These are phyloP conservation scores for Saccharomyces cerevisiae DNA, from an alignment of 805 yeast species.

Conservation along the genomic window DNA sequence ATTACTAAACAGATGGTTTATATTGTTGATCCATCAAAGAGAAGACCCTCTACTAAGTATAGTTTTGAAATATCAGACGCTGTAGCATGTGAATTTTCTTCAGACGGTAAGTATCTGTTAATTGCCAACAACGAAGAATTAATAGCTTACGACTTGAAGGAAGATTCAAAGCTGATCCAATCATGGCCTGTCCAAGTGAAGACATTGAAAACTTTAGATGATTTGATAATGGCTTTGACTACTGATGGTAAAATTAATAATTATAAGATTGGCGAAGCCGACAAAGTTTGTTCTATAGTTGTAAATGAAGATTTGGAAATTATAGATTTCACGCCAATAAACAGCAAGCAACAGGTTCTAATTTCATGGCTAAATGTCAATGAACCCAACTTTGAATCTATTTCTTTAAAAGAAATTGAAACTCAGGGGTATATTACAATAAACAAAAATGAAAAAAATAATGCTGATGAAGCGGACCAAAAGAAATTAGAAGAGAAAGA, in stretches of 20 bases:
- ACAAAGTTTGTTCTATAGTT: conserved; percentile 29
- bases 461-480: conserved; percentile 1
- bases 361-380: conserved; percentile 34
- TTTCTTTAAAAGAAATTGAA: conserved; percentile 16
- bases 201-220: conserved; percentile 13
- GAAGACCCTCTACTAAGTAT: conserved; percentile 25
- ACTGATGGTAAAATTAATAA: conserved; percentile 18
- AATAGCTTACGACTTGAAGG: conserved; percentile 13
- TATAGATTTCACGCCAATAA: conserved; percentile 16
- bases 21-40: conserved; percentile 51
- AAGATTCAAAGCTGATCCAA: conserved; percentile 8
- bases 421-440: conserved; percentile 23
- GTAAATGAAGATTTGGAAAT: conserved; percentile 21
- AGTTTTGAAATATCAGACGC: conserved; percentile 17
- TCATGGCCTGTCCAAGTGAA: conserved; percentile 20
- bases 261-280: conserved; percentile 27
- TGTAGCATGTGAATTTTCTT: conserved; percentile 10
- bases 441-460: conserved; percentile 16
- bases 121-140: conserved; percentile 16
- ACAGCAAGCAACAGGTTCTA: conserved; percentile 12
- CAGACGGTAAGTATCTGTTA: conserved; percentile 17
- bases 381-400: conserved; percentile 32
- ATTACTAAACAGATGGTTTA: conserved; percentile 40
- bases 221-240: conserved; percentile 16
- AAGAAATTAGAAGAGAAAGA: conserved; percentile 6